Evolutionary conservation across 208 protist species (phyloP).

Genomic region (Leishmania guyanensis): DNA sequence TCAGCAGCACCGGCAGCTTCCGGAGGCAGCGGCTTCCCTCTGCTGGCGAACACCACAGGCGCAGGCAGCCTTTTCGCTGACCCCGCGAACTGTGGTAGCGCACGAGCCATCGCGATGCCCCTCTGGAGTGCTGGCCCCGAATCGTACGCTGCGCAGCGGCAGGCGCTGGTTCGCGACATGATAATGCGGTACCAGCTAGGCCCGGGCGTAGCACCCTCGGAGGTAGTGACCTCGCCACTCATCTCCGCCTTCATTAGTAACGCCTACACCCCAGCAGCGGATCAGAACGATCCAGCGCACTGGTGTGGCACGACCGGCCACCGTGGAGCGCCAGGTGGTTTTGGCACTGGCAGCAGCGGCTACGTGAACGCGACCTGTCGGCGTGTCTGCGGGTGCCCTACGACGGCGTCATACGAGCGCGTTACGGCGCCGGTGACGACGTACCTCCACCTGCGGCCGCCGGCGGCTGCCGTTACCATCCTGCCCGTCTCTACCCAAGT

Average conservation of each 20-base stretch:
- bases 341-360: background rate
- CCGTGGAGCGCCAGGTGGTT: background rate
- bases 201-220: background rate
- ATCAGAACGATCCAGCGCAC: background rate
- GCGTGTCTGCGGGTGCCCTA: background rate
- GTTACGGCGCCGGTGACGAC: slow-evolving; percentile 23
- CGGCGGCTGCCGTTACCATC: slow-evolving; percentile 1
- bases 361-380: background rate
- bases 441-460: slow-evolving; percentile 21
- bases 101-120: background rate
- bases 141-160: slow-evolving; percentile 23
- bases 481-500: slow-evolving; percentile 27
- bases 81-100: background rate
- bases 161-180: slow-evolving; percentile 25
- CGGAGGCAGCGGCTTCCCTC: background rate
- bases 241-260: background rate
- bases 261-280: background rate
- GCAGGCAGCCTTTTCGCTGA: background rate
- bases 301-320: background rate
- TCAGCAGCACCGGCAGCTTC: background rate
- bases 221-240: background rate
- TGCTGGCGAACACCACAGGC: background rate
- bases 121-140: slow-evolving; percentile 20
- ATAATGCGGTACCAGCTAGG: slow-evolving; percentile 8
- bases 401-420: slow-evolving; percentile 9